Conservation (phyloP, 2,329 filamentous ascomycete genomes). For the Aspergillus melleus region DNA sequence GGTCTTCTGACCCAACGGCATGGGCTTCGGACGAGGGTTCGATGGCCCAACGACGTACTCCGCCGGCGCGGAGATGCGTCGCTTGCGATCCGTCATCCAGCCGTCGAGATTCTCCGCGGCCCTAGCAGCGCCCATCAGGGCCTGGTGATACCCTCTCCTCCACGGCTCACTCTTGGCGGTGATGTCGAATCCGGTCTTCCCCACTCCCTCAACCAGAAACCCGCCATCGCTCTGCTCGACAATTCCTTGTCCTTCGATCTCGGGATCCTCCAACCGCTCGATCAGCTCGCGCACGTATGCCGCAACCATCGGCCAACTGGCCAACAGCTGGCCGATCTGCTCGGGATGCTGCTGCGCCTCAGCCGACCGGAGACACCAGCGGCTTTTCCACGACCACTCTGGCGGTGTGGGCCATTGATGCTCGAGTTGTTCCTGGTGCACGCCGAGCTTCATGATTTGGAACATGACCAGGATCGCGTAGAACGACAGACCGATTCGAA, state of each 20-base stretch:
- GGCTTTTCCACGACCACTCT: conserved; percentile 74
- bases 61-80: conserved; percentile 66
- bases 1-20: conserved; percentile 61
- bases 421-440: conserved; percentile 75
- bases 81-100: conserved; percentile 69
- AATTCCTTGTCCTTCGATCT: conserved; percentile 67
- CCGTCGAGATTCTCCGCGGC: conserved; percentile 80
- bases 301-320: conserved; percentile 70
- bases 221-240: conserved; percentile 55
- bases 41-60: conserved; percentile 78
- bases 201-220: conserved; percentile 55
- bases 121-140: conserved; percentile 73
- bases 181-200: conserved; percentile 65
- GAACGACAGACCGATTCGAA: conserved; percentile 69
- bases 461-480: conserved; percentile 65
- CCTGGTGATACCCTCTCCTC: conserved; percentile 81
- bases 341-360: conserved; percentile 59
- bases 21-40: conserved; percentile 75
- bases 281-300: conserved; percentile 62
- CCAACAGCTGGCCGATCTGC: conserved; percentile 52
- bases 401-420: conserved; percentile 74
- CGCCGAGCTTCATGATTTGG: conserved; percentile 61
- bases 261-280: conserved; percentile 66
- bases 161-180: conserved; percentile 76
- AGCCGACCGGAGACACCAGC: conserved; percentile 67